phyloP scores from a whole-genome alignment of 768 basidiomycete species.

The Boletus reticuloceps region DNA sequence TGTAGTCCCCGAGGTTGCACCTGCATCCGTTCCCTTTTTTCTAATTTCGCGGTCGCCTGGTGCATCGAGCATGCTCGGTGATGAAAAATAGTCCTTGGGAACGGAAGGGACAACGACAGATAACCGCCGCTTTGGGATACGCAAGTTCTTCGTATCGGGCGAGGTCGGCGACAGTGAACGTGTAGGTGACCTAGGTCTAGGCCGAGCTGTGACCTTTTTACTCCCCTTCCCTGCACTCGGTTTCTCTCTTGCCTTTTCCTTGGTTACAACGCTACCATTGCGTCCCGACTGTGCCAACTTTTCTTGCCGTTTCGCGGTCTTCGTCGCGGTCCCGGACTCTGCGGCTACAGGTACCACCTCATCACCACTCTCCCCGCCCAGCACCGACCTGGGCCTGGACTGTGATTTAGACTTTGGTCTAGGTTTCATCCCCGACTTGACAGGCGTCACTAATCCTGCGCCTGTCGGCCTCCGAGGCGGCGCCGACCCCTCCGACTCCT shows the following conservation, averaged over 20 bases:
- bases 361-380: background rate
- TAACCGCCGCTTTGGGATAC: slow-evolving; percentile 18
- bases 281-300: background rate
- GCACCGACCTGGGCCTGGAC: background rate
- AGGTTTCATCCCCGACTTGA: slow-evolving; percentile 29
- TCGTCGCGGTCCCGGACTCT: background rate
- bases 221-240: background rate
- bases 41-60: background rate
- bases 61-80: slow-evolving; percentile 1
- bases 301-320: background rate
- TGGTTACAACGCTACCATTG: background rate
- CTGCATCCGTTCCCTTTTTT: background rate
- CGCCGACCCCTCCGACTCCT: slow-evolving; percentile 3
- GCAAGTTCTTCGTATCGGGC: background rate
- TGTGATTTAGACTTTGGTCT: slow-evolving; percentile 15
- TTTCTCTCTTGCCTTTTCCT: background rate
- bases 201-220: background rate
- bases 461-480: slow-evolving; percentile 9
- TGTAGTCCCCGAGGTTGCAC: background rate
- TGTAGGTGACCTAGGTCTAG: slow-evolving; percentile 7
- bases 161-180: slow-evolving; percentile 7
- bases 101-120: slow-evolving; percentile 31
- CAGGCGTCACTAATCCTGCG: slow-evolving; percentile 12
- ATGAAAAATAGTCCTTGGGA: slow-evolving; percentile 24
- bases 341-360: background rate